These are phyloP conservation scores for Cladosporium oxysporum DNA, from an alignment of 2,329 filamentous ascomycete species.

Conservation along the genomic window DNA sequence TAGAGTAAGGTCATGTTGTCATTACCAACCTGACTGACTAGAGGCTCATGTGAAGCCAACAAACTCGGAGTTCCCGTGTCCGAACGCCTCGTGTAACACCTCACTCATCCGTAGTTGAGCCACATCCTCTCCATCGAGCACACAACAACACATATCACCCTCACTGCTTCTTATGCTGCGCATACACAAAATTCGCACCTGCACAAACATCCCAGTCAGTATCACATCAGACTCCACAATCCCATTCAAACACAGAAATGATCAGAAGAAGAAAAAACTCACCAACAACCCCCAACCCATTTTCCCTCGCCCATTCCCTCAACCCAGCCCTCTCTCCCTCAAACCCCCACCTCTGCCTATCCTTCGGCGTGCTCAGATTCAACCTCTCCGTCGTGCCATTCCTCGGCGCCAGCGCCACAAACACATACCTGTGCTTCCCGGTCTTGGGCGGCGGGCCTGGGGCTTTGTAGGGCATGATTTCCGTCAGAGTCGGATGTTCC, in stretches of 20 bases:
- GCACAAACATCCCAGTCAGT: conserved; percentile 13
- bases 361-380: conserved; percentile 48
- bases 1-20: background rate
- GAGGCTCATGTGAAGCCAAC: background rate
- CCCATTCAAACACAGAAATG: conserved; percentile 14
- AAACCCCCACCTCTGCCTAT: conserved; percentile 59
- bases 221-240: background rate
- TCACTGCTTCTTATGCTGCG: conserved; percentile 52
- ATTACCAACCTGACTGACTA: background rate
- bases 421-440: conserved; percentile 60
- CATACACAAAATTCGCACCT: conserved; percentile 51
- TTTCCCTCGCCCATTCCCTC: conserved; percentile 52
- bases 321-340: conserved; percentile 54
- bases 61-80: background rate
- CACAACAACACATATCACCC: background rate
- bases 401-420: conserved; percentile 51
- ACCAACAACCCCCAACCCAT: conserved; percentile 51
- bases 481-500: conserved; percentile 28
- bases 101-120: background rate
- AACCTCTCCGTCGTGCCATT: conserved; percentile 47
- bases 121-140: background rate
- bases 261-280: conserved; percentile 22
- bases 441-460: conserved; percentile 58
- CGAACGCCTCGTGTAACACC: background rate
- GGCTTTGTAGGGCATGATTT: conserved; percentile 54